Conservation (phyloP, 495 filamentous ascomycete species). For the Durotheca rogersii region DNA sequence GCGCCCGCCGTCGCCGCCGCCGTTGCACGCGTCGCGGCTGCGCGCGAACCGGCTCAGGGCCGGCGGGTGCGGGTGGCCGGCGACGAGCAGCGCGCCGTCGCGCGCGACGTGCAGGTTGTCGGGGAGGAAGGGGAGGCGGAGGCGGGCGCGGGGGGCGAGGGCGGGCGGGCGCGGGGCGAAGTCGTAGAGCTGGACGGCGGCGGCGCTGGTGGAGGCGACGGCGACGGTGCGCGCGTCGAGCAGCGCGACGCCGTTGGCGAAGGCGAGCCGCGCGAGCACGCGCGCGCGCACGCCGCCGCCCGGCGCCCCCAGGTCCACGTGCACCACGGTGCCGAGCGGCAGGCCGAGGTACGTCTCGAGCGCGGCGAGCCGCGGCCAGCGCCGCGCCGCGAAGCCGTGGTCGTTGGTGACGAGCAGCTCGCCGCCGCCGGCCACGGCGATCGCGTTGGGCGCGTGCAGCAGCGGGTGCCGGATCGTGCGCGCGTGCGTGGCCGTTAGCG, state of each 20-base stretch:
- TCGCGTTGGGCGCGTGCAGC: slow-evolving; percentile 59
- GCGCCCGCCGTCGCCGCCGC: slow-evolving; percentile 11
- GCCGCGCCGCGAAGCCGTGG: slow-evolving; percentile 43
- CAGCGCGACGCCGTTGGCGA: slow-evolving; percentile 31
- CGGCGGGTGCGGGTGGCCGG: slow-evolving; percentile 45
- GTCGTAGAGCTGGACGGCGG: slow-evolving; percentile 39
- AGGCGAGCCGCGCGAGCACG: slow-evolving; percentile 23
- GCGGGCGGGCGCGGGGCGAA: slow-evolving; percentile 14
- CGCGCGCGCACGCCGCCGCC: slow-evolving; percentile 21
- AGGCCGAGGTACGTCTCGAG: slow-evolving; percentile 42
- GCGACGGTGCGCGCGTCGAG: slow-evolving; percentile 43
- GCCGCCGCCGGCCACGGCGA: slow-evolving; percentile 49
- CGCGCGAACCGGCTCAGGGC: slow-evolving; percentile 31
- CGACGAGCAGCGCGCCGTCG: slow-evolving; percentile 42
- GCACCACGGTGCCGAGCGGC: slow-evolving; percentile 39
- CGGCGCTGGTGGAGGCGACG: slow-evolving; percentile 38
- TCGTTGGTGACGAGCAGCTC: slow-evolving; percentile 63
- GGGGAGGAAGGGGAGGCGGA: slow-evolving; percentile 37
- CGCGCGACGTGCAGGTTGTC: slow-evolving; percentile 47
- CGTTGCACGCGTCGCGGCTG: slow-evolving; percentile 29
- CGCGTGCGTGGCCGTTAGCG: slow-evolving; percentile 38
- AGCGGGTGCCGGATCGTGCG: slow-evolving; percentile 52
- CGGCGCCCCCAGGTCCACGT: slow-evolving; percentile 47
- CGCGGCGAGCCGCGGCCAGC: slow-evolving; percentile 20
- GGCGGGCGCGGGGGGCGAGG: slow-evolving; percentile 18